Base-by-base conservation (phyloP, 441 rosid species). In the Populus hybrid region DNA sequence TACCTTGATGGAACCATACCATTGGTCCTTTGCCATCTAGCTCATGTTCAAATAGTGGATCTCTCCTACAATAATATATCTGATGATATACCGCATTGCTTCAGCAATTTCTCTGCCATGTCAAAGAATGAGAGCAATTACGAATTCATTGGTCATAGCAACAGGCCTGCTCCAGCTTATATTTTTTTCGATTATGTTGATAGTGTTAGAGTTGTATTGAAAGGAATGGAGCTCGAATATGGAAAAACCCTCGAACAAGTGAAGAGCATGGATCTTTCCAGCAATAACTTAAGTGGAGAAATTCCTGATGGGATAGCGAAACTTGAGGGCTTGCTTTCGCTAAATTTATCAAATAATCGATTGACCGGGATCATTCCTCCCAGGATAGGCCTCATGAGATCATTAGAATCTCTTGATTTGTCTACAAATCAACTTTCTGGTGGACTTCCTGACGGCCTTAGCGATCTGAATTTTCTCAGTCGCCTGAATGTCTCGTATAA, bases 41-140 rank as follows among this genome's bases (percentile, higher is more conserved):
- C 70, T n/a, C 36, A n/a, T 16, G 5, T 84, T 42, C 78, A 80
- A 42, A 18, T 84, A 28, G 12, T 82, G 71, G 85, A 84, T 18
- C 54, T 76, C 73, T 54, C 79, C 18, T 4, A 42, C 20, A 36
- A 79, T 24, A 59, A 26, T 21, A n/a, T 79, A 40, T 65, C 66
- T 23, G 77, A 77, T 67, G n/a, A 28, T n/a, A 74, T 79, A 8
- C 77, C 77, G 6, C 9, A 24, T 12, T 57, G 69, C 59, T 20
- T 79, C 9, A 34, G 67, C 16, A 66, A 79, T 11, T 59, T 79
- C 12, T 68, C 32, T 34, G 73, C 73, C 36, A 79, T 79, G 81
- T 57, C 74, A 35, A 36, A 12, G 10, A 30, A 42, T 6, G 8
- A 2, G 20, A 26, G 24, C 26, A 6, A 61, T 1, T 32, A 12